Conservation (phyloP, 768 basidiomycete species). For the Rhodotorula graminis region DNA sequence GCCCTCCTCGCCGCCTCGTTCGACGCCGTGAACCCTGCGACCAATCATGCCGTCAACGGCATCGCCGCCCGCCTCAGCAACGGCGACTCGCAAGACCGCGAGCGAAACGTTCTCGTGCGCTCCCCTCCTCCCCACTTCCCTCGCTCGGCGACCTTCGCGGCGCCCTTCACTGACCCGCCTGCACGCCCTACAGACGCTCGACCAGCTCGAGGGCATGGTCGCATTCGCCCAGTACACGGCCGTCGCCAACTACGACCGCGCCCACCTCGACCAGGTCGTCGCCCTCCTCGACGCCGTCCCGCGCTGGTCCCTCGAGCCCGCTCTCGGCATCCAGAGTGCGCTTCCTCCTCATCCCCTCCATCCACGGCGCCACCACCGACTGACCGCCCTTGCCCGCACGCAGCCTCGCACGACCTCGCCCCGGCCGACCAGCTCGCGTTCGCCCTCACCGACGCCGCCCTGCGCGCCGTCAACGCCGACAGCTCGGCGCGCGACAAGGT, state of each 20-base stretch:
- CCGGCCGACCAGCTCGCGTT: slow-evolving; percentile 63
- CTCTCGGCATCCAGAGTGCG: slow-evolving; percentile 32
- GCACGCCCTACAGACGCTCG: neutral
- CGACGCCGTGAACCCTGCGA: neutral
- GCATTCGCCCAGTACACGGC: slow-evolving; percentile 19
- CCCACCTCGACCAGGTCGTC: slow-evolving; percentile 12
- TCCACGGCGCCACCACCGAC: too few species aligned
- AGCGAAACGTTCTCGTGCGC: slow-evolving; percentile 12
- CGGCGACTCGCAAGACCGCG: neutral
- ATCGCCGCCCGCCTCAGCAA: neutral
- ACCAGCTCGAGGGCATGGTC: slow-evolving; percentile 35
- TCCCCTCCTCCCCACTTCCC: neutral
- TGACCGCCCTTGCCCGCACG: neutral
- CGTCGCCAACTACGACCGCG: neutral
- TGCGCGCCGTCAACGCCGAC: slow-evolving; percentile 59
- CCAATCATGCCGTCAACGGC: neutral
- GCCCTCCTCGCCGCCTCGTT: slow-evolving; percentile 18
- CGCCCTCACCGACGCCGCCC: slow-evolving; percentile 69
- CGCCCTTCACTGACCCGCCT: neutral
- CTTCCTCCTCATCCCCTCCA: too few species aligned
- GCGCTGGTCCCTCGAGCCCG: slow-evolving; percentile 22
- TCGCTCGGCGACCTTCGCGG: neutral
- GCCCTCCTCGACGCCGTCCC: slow-evolving; percentile 14
- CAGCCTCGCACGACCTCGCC: slow-evolving; percentile 67
- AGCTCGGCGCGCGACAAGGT: neutral